Conservation (phyloP, 768 basidiomycete genomes). For the Mycena belliarum region DNA sequence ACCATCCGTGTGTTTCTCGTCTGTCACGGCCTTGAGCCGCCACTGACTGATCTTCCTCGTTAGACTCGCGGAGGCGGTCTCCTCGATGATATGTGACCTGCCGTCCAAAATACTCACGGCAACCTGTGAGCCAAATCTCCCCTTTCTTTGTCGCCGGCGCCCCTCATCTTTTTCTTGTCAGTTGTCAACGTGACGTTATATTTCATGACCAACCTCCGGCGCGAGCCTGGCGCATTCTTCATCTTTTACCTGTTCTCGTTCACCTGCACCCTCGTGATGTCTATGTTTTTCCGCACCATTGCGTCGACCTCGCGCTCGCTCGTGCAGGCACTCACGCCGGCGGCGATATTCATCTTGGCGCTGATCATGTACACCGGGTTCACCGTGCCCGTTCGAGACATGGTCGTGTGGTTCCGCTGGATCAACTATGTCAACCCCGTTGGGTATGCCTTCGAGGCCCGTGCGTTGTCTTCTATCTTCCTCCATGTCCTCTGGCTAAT, state of each 20-base stretch:
- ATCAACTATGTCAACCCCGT: conserved; percentile 48
- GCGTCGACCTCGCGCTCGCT: conserved; percentile 39
- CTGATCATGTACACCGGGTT: conserved; percentile 46
- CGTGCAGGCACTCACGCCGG: conserved; percentile 28
- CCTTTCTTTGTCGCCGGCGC: too few relatives aligned
- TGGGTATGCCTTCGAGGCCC: conserved; percentile 42
- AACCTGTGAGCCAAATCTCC: conserved; percentile 4
- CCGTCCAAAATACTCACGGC: conserved; percentile 30
- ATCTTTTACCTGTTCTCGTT: conserved; percentile 41
- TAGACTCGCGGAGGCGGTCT: conserved; percentile 39
- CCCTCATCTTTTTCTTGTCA: conserved; percentile 5
- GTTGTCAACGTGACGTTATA: conserved; percentile 39
- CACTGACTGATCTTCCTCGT: background rate
- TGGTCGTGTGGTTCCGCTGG: conserved; percentile 30
- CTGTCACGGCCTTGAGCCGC: too few relatives aligned
- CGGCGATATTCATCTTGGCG: conserved; percentile 35
- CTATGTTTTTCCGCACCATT: conserved; percentile 36
- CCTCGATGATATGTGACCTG: conserved; percentile 39
- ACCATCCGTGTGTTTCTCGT: conserved; percentile 31
- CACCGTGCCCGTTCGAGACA: conserved; percentile 32
- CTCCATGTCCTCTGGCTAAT: background rate
- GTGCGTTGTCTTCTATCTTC: conserved; percentile 3
- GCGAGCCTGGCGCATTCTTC: conserved; percentile 41
- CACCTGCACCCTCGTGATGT: conserved; percentile 27
- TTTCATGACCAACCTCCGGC: conserved; percentile 43